Conservation (phyloP, 768 basidiomycete species). For the Boletellus sp. region DNA sequence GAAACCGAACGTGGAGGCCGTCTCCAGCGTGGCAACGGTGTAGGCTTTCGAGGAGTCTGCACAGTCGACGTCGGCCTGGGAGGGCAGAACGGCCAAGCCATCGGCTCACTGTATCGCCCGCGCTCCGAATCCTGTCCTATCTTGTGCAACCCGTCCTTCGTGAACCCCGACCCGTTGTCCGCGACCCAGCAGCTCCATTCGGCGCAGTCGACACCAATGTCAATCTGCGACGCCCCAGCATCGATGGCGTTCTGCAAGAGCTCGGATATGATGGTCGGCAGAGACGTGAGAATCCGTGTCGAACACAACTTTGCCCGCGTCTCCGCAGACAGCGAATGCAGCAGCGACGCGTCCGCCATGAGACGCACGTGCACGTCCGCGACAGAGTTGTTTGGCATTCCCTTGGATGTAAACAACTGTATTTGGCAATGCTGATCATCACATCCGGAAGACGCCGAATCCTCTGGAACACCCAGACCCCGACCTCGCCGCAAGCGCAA, state of each 20-base stretch:
- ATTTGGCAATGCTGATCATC: slow-evolving; percentile 30
- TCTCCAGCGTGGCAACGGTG: slow-evolving; percentile 44
- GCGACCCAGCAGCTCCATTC: slow-evolving; percentile 83
- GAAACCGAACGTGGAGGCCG: slow-evolving; percentile 76
- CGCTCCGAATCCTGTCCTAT: slow-evolving; percentile 50
- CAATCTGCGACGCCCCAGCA: slow-evolving; percentile 64
- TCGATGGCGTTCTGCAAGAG: slow-evolving; percentile 90
- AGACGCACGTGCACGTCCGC: neutral
- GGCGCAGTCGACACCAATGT: slow-evolving; percentile 67
- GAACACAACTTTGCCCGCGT: slow-evolving; percentile 77
- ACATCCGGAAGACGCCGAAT: slow-evolving; percentile 95
- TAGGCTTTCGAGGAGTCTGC: slow-evolving; percentile 75
- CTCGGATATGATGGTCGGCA: slow-evolving; percentile 78
- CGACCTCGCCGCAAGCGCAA: slow-evolving; percentile 66
- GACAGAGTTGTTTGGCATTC: slow-evolving; percentile 21
- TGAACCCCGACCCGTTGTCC: slow-evolving; percentile 82
- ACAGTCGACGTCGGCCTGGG: neutral
- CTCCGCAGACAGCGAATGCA: slow-evolving; percentile 49
- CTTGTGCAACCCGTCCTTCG: slow-evolving; percentile 50
- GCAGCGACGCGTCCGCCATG: slow-evolving; percentile 19
- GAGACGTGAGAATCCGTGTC: slow-evolving; percentile 76
- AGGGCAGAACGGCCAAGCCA: neutral
- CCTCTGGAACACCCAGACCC: slow-evolving; percentile 50
- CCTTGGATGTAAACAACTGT: slow-evolving; percentile 23
- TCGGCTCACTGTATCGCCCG: slow-evolving; percentile 67